Base-by-base conservation (phyloP, 495 filamentous ascomycete species). In the Neurospora sp. region DNA sequence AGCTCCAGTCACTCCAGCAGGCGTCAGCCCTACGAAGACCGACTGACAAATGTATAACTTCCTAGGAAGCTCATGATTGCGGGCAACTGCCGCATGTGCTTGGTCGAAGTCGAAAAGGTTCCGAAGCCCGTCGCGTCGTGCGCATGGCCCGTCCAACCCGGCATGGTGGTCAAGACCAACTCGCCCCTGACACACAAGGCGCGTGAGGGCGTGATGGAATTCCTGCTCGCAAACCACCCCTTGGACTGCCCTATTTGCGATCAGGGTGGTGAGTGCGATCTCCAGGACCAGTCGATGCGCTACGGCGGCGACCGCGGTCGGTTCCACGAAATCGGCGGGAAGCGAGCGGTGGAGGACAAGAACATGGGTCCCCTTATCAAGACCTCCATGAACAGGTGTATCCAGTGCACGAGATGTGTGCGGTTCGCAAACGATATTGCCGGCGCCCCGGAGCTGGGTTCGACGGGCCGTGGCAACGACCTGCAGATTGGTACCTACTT, bases 331-430 rank as follows among this genome's bases (percentile, higher is more conserved):
- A 85, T 93, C 76, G 90, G 88, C 60, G 96, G 96, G 77, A 99
- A 99, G 88, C 92, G 96, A 82, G 96, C 93, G 6, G 94, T 97
- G 39, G 96, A 99, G 86, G 96, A 99, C 82, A 99, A 99, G 88
- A 98, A 98, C 80, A 97, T 99, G 76, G 96, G 96, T 8, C 96
- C 96, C n/a, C 83, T 99, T 73, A 91, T 99, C 81, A 99, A 99
- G 87, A 99, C 96, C 18, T 98, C 96, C n/a, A 99, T 99, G 96
- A 99, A 98, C 85, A 87, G 96, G 79, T 99, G 96, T 85, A 99
- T 99, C 80, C 96, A 99, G 85, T 99, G 96, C 86, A 98, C 96
- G 77, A 90, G 96, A 79, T 99, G 96, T 84, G 89, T 99, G 75
- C 94, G 96, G 77, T 99, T 99, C 83, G 93, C 96, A 79, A 99